Conservation (phyloP, 1,284 basidiomycete species). For the Cutaneotrichosporon arboriforme region DNA sequence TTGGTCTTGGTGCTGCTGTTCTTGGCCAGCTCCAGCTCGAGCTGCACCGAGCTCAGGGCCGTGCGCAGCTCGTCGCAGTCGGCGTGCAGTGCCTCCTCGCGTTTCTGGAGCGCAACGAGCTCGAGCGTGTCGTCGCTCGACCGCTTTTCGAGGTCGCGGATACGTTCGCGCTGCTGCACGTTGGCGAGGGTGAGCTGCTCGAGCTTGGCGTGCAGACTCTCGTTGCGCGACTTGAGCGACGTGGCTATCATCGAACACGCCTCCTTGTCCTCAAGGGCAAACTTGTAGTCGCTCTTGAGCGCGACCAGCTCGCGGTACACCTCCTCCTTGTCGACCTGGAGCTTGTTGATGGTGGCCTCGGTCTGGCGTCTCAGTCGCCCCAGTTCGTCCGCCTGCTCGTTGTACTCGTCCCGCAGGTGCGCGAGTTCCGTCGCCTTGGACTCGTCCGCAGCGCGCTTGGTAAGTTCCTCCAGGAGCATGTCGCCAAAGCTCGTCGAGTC, state of each 20-base stretch:
- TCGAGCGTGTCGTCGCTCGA: neutral
- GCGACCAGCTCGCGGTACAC: neutral
- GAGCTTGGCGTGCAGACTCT: neutral
- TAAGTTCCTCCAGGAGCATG: too few relatives aligned
- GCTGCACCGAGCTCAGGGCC: neutral
- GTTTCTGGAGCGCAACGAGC: neutral
- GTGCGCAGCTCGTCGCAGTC: neutral
- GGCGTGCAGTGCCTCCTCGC: neutral
- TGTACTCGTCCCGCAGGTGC: neutral
- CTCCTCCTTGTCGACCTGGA: neutral
- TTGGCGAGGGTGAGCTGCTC: neutral
- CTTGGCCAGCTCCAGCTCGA: neutral
- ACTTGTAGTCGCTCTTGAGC: neutral
- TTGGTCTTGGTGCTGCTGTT: too few relatives aligned
- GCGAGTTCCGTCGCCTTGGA: neutral
- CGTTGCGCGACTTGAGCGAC: neutral
- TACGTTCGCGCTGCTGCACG: neutral
- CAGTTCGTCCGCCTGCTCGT: neutral
- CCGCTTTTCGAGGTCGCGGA: neutral
- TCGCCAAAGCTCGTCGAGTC: too few relatives aligned
- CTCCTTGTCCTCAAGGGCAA: neutral
- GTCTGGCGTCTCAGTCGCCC: neutral
- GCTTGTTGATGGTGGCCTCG: neutral
- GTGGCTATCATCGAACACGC: neutral
- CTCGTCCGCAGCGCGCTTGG: too few relatives aligned